These are phyloP conservation scores for Colletotrichum echinochloae DNA, from an alignment of 2,329 filamentous ascomycete genomes.

Conservation along the genomic window DNA sequence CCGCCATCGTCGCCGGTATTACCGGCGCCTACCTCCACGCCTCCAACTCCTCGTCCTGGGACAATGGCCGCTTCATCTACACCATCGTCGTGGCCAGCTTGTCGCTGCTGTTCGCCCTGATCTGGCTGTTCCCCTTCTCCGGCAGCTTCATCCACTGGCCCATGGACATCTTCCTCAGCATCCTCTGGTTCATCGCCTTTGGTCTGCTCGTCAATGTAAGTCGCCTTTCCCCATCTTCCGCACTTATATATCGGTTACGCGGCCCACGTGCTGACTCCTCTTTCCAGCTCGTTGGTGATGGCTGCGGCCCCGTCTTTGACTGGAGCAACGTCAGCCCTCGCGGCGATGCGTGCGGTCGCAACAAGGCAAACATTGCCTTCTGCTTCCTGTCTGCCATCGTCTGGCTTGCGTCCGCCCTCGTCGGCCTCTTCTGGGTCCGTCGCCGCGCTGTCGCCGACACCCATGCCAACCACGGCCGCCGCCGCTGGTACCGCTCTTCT, in stretches of 20 bases:
- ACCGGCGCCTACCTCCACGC: conserved; percentile 74
- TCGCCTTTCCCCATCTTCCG: conserved; percentile 38
- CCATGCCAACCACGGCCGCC: conserved; percentile 48
- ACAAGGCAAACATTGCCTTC: conserved; percentile 79
- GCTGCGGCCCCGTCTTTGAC: conserved; percentile 68
- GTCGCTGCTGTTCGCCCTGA: conserved; percentile 74
- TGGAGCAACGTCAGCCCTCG: conserved; percentile 67
- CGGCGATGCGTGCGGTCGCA: conserved; percentile 70
- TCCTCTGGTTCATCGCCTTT: conserved; percentile 78
- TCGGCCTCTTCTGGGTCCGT: conserved; percentile 68
- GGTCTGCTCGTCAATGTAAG: conserved; percentile 73
- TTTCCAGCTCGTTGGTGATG: conserved; percentile 55
- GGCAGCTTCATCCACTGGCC: conserved; percentile 77
- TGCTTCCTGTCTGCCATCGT: conserved; percentile 76
- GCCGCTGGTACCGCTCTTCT: conserved; percentile 58
- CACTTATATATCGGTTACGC: too few relatives aligned
- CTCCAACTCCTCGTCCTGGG: conserved; percentile 62
- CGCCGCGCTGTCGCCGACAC: conserved; percentile 48
- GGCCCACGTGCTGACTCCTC: neutral
- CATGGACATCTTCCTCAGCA: conserved; percentile 75
- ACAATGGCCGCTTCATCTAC: conserved; percentile 78
- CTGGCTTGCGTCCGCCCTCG: conserved; percentile 74
- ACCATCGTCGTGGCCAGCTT: conserved; percentile 77
- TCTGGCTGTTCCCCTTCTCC: conserved; percentile 80
- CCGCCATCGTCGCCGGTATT: conserved; percentile 78